phyloP scores from a whole-genome alignment of 331 rosid genomes.

The Cucumis variabilis region DNA sequence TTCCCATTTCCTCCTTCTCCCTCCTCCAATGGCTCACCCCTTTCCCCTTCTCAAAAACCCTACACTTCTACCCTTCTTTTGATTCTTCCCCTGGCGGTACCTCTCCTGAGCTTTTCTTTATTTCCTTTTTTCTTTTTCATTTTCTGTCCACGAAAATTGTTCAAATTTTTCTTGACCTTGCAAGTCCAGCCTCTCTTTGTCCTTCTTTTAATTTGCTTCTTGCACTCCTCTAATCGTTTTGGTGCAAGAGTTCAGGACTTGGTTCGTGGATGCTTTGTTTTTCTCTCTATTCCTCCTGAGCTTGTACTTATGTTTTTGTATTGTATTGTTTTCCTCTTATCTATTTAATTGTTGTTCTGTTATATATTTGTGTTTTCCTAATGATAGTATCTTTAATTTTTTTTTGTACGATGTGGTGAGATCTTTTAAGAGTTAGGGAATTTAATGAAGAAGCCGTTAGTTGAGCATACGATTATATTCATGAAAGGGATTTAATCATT shows the following conservation, averaged over 20 bases:
- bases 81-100: slow-evolving; percentile 63
- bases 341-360: not conserved
- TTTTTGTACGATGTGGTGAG: not conserved
- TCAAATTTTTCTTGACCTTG: slow-evolving; percentile 98
- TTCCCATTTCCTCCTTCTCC: not conserved
- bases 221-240: not conserved
- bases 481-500: not conserved
- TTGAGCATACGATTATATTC: not conserved
- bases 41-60: not conserved
- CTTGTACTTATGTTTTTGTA: not conserved
- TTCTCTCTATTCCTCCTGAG: slow-evolving; percentile 41
- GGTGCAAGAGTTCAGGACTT: not conserved
- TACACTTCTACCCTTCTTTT: slow-evolving; percentile 8
- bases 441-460: not conserved
- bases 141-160: slow-evolving; percentile 38
- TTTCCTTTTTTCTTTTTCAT: slow-evolving; percentile 19
- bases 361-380: not conserved
- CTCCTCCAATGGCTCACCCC: slow-evolving; percentile 40
- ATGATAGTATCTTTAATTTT: not conserved
- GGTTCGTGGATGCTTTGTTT: not conserved
- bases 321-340: not conserved
- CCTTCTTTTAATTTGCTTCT: not conserved
- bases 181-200: slow-evolving; percentile 52
- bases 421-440: not conserved
- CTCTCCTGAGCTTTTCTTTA: slow-evolving; percentile 93